Conservation (phyloP, 129 eudicot species). For the Centaurea solstitialis region DNA sequence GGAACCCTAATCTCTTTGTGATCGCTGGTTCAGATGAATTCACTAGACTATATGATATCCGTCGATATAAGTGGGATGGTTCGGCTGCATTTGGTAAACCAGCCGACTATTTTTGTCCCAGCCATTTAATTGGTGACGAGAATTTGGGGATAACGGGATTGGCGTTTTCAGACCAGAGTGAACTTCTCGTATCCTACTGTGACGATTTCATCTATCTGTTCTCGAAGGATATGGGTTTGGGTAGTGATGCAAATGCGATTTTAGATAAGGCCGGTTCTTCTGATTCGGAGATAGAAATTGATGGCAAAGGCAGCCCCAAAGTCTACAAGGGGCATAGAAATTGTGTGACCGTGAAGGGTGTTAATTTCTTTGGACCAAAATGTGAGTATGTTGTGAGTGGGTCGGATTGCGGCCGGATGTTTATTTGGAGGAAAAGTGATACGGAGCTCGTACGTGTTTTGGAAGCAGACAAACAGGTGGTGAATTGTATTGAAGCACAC, state of each 20-base stretch:
- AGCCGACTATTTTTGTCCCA: slow-evolving; percentile 62
- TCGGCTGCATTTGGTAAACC: slow-evolving; percentile 67
- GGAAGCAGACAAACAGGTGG: slow-evolving; percentile 76
- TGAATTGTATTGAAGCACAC: slow-evolving; percentile 73
- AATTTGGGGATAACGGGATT: slow-evolving; percentile 74
- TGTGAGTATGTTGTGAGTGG: slow-evolving; percentile 84
- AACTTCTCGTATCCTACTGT: slow-evolving; percentile 65
- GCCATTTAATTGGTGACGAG: slow-evolving; percentile 58
- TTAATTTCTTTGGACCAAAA: slow-evolving; percentile 71
- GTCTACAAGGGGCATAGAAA: slow-evolving; percentile 72
- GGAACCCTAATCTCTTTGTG: slow-evolving; percentile 71
- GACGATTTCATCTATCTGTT: slow-evolving; percentile 69
- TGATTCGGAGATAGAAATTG: slow-evolving; percentile 35
- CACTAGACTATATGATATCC: slow-evolving; percentile 75
- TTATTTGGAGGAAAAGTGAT: slow-evolving; percentile 70
- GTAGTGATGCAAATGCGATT: slow-evolving; percentile 37
- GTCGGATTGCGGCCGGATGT: slow-evolving; percentile 84
- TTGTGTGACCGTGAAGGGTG: slow-evolving; percentile 66
- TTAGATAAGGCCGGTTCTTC: slow-evolving; percentile 22
- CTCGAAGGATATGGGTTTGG: slow-evolving; percentile 65
- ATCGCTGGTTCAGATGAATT: slow-evolving; percentile 77
- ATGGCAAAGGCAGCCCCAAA: slow-evolving; percentile 34
- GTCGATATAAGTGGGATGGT: slow-evolving; percentile 62
- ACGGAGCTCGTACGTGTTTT: slow-evolving; percentile 69
- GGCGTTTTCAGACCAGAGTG: slow-evolving; percentile 76